Evolutionary conservation across 805 yeast genomes (phyloP).

Genomic region (Ogataea paradorogensis): DNA sequence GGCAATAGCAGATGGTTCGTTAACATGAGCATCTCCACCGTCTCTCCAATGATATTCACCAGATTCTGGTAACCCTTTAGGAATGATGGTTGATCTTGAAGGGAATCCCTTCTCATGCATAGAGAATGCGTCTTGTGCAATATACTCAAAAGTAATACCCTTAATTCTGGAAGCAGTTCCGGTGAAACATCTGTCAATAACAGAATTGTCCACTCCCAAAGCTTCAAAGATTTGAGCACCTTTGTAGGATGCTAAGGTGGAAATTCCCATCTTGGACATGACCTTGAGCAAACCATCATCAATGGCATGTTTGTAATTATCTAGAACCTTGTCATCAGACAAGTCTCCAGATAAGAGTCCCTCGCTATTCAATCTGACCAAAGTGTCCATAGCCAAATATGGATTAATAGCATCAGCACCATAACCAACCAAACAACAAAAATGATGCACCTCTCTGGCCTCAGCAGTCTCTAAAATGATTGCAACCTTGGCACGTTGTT

Average conservation of each 20-base stretch:
- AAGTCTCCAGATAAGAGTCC: slow-evolving; percentile 59
- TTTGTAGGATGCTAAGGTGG: slow-evolving; percentile 96
- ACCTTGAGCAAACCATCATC: slow-evolving; percentile 94
- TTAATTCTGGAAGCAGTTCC: slow-evolving; percentile 97
- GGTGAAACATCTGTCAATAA: slow-evolving; percentile 91
- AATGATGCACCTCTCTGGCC: slow-evolving; percentile 96
- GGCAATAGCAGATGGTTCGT: slow-evolving; percentile 94
- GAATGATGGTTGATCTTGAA: slow-evolving; percentile 63
- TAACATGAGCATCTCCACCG: slow-evolving; percentile 94
- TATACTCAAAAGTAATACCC: slow-evolving; percentile 92
- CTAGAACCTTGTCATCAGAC: slow-evolving; percentile 57
- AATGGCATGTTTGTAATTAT: slow-evolving; percentile 78
- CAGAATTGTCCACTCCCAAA: slow-evolving; percentile 91
- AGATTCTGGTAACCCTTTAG: slow-evolving; percentile 79
- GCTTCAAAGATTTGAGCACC: slow-evolving; percentile 99
- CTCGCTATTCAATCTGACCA: slow-evolving; percentile 80
- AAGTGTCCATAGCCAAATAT: slow-evolving; percentile 86
- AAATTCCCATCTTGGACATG: slow-evolving; percentile 99
- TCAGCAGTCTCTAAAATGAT: slow-evolving; percentile 90
- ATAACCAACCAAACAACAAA: slow-evolving; percentile 90
- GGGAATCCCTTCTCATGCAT: slow-evolving; percentile 93
- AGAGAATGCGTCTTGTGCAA: slow-evolving; percentile 95
- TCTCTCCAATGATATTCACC: slow-evolving; percentile 99
- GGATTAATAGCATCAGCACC: slow-evolving; percentile 98
- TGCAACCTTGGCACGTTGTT: slow-evolving; percentile 95